These are phyloP conservation scores for Vitis rupestris DNA, from an alignment of 164 flowering plant species.

Conservation along the genomic window DNA sequence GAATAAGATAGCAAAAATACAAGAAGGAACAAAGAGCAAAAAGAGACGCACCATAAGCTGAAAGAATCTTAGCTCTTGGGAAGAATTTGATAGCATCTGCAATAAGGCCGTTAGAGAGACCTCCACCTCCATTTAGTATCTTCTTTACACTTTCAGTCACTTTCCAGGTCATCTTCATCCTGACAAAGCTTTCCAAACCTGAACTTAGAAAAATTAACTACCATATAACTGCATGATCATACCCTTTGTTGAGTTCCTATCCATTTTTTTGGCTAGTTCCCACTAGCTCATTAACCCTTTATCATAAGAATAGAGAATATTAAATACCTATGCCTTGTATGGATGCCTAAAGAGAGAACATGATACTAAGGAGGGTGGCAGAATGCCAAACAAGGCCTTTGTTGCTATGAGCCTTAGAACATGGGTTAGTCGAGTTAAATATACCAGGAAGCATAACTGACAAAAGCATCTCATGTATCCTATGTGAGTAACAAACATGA, in stretches of 20 bases:
- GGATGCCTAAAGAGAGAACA: too few relatives aligned
- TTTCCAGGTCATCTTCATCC: slow-evolving; percentile 34
- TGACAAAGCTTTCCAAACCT: slow-evolving; percentile 17
- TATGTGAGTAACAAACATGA: neutral
- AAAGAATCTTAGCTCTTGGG: slow-evolving; percentile 67
- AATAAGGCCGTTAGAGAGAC: slow-evolving; percentile 51
- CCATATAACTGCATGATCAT: neutral
- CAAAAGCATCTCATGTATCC: neutral
- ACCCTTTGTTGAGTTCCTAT: neutral
- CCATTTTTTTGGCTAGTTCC: neutral
- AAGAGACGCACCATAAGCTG: slow-evolving; percentile 76
- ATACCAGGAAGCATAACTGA: too few relatives aligned
- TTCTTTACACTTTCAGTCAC: slow-evolving; percentile 49
- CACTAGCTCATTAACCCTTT: neutral
- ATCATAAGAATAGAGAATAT: too few relatives aligned
- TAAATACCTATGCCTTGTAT: too few relatives aligned
- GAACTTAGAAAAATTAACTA: neutral
- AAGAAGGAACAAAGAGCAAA: neutral
- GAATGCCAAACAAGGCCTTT: too few relatives aligned
- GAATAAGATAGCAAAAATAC: neutral
- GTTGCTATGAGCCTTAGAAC: too few relatives aligned
- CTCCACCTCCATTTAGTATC: slow-evolving; percentile 91
- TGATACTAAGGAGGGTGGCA: too few relatives aligned
- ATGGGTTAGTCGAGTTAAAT: too few relatives aligned
- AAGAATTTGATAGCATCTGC: slow-evolving; percentile 47